Conservation (phyloP, 495 filamentous ascomycete genomes). For the Hamigera avellanea region DNA sequence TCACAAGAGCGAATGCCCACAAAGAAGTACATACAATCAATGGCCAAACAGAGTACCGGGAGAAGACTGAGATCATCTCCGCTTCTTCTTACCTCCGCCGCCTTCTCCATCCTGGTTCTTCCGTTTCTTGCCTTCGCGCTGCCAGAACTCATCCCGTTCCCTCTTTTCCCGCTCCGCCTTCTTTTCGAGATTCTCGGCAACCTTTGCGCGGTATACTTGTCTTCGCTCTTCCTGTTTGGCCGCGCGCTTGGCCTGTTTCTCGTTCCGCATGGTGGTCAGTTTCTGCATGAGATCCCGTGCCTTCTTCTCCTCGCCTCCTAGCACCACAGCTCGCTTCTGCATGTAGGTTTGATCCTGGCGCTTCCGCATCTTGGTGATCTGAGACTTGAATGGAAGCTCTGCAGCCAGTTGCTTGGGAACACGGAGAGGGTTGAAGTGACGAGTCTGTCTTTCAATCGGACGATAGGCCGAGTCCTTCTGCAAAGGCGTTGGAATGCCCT, state of each 20-base stretch:
- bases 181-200: constrained; percentile 71
- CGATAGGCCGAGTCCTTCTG: constrained; percentile 73
- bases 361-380: constrained; percentile 70
- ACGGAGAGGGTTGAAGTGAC: constrained; percentile 89
- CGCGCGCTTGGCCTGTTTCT: constrained; percentile 70
- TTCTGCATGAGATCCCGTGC: constrained; percentile 88
- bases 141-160: constrained; percentile 89
- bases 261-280: constrained; percentile 80
- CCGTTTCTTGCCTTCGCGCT: constrained; percentile 88
- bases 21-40: constrained; percentile 6
- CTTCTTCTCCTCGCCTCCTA: constrained; percentile 73
- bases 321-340: constrained; percentile 85
- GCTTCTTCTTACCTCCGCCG: constrained; percentile 57
- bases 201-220: constrained; percentile 65
- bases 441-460: constrained; percentile 62
- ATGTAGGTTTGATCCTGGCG: constrained; percentile 78
- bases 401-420: constrained; percentile 77
- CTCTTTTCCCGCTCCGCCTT: constrained; percentile 71
- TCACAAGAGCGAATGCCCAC: constrained; percentile 2
- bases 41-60: constrained; percentile 5
- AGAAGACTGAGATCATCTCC: constrained; percentile 12
- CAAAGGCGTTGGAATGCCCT: constrained; percentile 64
- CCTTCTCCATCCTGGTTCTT: constrained; percentile 47
- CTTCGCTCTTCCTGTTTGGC: constrained; percentile 78
- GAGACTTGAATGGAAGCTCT: constrained; percentile 83